Base-by-base conservation (phyloP, 345 rosid genomes). In the Turnera subulata region DNA sequence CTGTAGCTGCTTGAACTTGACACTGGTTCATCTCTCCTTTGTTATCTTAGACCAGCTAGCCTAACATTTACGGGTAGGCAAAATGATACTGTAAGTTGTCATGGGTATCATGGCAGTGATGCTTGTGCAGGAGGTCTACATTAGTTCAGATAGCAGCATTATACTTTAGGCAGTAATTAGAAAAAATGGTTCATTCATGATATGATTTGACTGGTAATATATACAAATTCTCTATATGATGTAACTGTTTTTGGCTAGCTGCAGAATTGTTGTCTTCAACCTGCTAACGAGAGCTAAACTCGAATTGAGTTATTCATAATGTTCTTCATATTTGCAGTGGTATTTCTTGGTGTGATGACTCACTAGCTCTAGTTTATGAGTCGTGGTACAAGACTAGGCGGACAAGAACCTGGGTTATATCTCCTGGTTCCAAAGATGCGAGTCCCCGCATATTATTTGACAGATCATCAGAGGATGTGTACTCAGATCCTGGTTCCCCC, bases 401-500 rank as follows among this genome's bases (percentile, higher is more conserved):
- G 53, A 87, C 80, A 67, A 83, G 78, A 78, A 87, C 97, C 46
- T 93, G 99, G 99, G 78, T 89, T 24, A 80, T 89, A 71, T 85
- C 96, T 53, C 96, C 96, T 46, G 91, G 80, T 61, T 78, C 79
- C 65, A 66, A 62, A 56, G 88, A 83, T 72, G 79, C 71, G 59
- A 70, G 67, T 71, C 92, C 96, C 45, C 83, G 82, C 48, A 76
- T 89, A 65, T 73, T 93, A 65, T 93, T 93, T 77, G 97, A 93
- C 72, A 79, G 99, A 68, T 93, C 99, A 69, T 93, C 90, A 1
- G 99, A 93, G 70, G 97, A 93, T 77, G 97, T 81, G 55, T 93
- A 93, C 73, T 87, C 99, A n/a, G 99, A 93, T 70, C 99, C 99
- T 70, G 97, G 99, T 42, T 89, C 97, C 50, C 88, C 99, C 43